phyloP scores from a whole-genome alignment of 1,139 yeast species.

The Saccharomyces hybrid region DNA sequence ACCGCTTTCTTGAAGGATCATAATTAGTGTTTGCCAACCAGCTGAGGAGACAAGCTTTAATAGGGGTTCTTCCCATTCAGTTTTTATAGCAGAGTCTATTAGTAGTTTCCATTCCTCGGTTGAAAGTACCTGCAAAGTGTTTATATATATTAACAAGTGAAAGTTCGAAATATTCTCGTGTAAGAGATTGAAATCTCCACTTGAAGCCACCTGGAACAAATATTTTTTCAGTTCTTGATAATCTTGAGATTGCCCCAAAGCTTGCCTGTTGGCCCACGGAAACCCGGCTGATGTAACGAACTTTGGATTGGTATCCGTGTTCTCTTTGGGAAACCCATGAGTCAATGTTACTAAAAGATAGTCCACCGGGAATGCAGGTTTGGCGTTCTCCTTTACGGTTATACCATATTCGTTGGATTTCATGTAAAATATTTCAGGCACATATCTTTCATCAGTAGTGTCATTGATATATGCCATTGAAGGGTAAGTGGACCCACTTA shows the following conservation, averaged over 20 bases:
- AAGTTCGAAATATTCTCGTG: constrained; percentile 53
- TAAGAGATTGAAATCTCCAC: constrained; percentile 30
- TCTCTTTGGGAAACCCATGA: constrained; percentile 80
- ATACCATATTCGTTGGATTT: constrained; percentile 82
- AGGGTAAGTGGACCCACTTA: constrained; percentile 87
- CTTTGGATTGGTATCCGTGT: constrained; percentile 37
- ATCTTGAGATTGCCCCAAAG: constrained; percentile 68
- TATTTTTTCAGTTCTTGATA: constrained; percentile 43
- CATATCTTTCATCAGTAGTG: constrained; percentile 65
- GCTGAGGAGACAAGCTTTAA: constrained; percentile 38
- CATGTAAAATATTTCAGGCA: constrained; percentile 88
- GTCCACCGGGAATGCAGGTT: constrained; percentile 95
- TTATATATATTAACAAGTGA: constrained; percentile 60
- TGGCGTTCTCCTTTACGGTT: constrained; percentile 81
- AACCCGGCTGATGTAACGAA: constrained; percentile 42
- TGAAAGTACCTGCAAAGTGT: constrained; percentile 46
- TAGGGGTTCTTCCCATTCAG: constrained; percentile 45
- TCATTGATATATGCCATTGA: constrained; percentile 76
- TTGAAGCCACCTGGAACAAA: constrained; percentile 36
- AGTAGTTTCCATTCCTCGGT: constrained; percentile 45
- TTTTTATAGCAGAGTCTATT: constrained; percentile 36
- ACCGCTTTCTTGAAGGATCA: constrained; percentile 29
- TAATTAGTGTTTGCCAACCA: constrained; percentile 32
- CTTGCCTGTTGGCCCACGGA: constrained; percentile 73
- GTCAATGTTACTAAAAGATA: constrained; percentile 80